phyloP scores from a whole-genome alignment of 495 filamentous ascomycete species.

The Tuber aestivum region DNA sequence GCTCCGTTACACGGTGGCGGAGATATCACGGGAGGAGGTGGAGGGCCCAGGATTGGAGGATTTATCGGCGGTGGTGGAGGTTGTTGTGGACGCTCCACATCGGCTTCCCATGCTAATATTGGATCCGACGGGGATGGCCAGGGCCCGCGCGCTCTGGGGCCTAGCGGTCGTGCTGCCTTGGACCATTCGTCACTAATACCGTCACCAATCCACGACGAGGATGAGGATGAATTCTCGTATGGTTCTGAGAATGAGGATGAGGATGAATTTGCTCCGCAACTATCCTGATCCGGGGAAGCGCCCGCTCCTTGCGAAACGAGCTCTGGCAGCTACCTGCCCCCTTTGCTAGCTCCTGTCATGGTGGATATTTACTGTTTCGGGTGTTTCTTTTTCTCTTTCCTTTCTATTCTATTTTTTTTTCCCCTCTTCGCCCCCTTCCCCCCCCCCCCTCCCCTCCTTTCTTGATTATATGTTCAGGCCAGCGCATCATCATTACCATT shows the following conservation, averaged over 20 bases:
- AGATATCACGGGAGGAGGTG: not conserved
- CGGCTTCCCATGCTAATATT: not conserved
- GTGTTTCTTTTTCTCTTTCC: not conserved
- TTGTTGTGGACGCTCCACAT: not conserved
- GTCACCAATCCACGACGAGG: not conserved
- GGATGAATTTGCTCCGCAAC: not conserved
- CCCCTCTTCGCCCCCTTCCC: not conserved
- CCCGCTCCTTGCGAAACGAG: not conserved
- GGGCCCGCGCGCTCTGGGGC: not conserved
- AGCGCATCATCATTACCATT: not conserved
- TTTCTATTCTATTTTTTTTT: not conserved
- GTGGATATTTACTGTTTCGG: not conserved
- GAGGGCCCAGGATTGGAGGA: not conserved
- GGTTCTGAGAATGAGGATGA: not conserved
- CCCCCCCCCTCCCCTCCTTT: not conserved
- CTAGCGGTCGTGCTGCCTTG: not conserved
- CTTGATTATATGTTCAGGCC: not conserved
- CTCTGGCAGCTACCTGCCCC: not conserved
- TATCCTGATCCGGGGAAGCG: not conserved
- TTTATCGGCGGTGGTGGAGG: not conserved
- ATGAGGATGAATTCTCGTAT: not conserved
- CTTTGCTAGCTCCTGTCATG: not conserved
- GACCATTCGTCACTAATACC: not conserved
- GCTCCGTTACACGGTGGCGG: constrained; percentile 11
- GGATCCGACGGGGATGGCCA: not conserved